Percentiles rank a stretch among this genome's conserved stretches.
These are phyloP conservation scores for Corchorus olitorius DNA, from an alignment of 345 rosid species.

Conservation along the genomic window DNA sequence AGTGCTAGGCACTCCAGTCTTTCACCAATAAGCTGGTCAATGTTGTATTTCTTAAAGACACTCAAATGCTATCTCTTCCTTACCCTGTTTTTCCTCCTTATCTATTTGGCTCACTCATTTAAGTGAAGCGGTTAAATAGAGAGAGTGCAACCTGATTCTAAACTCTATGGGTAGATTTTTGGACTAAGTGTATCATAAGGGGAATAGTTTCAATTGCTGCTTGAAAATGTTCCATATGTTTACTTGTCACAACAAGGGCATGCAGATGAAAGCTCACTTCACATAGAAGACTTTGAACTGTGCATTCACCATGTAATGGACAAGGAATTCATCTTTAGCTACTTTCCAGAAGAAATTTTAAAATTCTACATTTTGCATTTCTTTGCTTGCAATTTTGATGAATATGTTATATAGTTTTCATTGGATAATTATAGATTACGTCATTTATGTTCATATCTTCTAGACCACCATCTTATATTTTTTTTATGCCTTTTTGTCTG, in stretches of 20 bases:
- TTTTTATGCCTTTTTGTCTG: not conserved
- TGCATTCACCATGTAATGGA: not conserved
- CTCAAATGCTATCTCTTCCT: not conserved
- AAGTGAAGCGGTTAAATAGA: not conserved
- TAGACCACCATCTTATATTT: constrained; percentile 11
- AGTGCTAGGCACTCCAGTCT: not conserved
- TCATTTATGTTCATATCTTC: constrained; percentile 18
- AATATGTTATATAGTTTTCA: not conserved
- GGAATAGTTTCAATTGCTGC: not conserved
- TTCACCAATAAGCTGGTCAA: not conserved
- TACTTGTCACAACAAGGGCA: not conserved
- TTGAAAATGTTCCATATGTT: not conserved
- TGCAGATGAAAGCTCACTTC: not conserved
- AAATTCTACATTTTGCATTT: not conserved
- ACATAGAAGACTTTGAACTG: constrained; percentile 9
- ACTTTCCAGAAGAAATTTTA: not conserved
- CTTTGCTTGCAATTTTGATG: constrained; percentile 5
- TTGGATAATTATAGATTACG: not conserved
- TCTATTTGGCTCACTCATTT: not conserved
- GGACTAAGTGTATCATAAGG: not conserved
- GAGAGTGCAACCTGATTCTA: not conserved
- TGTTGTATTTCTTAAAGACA: not conserved
- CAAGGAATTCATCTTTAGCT: not conserved
- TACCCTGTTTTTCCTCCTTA: not conserved
- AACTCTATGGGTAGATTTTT: not conserved